A percentile compares a stretch with the other conserved stretches of the same genome.
phyloP scores from a whole-genome alignment of 169 alveolate genomes.

The Pseudocohnilembus persalinus region DNA sequence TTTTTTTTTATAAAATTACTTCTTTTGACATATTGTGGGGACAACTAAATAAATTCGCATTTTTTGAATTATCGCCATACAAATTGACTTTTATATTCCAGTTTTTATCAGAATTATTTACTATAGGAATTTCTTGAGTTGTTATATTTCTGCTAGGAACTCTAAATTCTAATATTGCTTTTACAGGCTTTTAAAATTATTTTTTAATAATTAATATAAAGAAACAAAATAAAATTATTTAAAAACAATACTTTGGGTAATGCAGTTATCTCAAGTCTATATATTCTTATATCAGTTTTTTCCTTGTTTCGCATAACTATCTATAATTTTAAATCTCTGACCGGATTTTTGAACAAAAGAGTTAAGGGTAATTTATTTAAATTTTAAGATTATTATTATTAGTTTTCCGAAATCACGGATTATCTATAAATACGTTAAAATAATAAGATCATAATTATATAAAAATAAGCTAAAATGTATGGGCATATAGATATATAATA shows the following conservation, averaged over 20 bases:
- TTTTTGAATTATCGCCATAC: conserved; percentile 69
- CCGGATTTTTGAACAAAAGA: conserved; percentile 34
- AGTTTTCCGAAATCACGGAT: not conserved
- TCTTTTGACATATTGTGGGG: not conserved
- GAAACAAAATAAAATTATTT: too few species aligned
- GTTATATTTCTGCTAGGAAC: conserved; percentile 85
- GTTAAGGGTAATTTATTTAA: conserved; percentile 17
- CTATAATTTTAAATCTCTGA: conserved; percentile 33
- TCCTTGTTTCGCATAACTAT: conserved; percentile 18
- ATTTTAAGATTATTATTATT: not conserved
- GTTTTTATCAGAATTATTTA: conserved; percentile 87
- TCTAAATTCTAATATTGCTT: conserved; percentile 82
- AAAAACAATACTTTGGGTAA: conserved; percentile 16
- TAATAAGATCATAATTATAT: too few species aligned
- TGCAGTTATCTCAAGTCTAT: conserved; percentile 27
- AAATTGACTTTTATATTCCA: conserved; percentile 80
- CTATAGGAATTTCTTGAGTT: conserved; percentile 89
- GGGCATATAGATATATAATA: too few species aligned
- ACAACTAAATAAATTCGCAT: conserved; percentile 33
- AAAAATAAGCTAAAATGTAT: too few species aligned
- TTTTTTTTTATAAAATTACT: not conserved
- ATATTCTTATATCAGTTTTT: conserved; percentile 45
- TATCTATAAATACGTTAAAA: not conserved
- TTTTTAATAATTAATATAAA: too few species aligned
- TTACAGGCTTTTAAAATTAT: conserved; percentile 10